Evolutionary conservation across 2,329 filamentous ascomycete species (phyloP), one percentile per base, ranked within the genome.

Genomic region (Scleromitrula shiraiana): DNA sequence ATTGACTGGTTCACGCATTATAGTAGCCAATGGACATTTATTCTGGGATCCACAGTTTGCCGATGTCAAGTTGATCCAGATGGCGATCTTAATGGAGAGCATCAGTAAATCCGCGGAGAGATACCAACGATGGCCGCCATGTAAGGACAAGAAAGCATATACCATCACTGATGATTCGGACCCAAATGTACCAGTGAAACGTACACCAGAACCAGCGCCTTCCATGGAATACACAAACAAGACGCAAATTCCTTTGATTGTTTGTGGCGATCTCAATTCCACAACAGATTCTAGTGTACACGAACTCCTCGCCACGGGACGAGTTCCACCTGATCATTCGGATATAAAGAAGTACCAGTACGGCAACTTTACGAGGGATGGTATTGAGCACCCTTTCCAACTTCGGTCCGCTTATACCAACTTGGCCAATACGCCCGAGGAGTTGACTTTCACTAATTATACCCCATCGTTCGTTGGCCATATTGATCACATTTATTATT

Each of bases 401-500:
- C 74, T 98, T 56, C 88, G 93, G 62, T 95, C 93, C 19, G 83
- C 89, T 3, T 98, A 98, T 66, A 79, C 80, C 29, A 79, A 85
- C 54, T 83, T 95, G 44, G 84, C 84, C 54, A 85, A 91, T 62
- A 81, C 93, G 29, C 82, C 83, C 6, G 85, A 89, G 50, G 88
- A 95, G 64, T 71, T 97, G 59, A 81, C 82, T 4, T 98, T 95
- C 66, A 98, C 93, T 39, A 98, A 98, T 68, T 98, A 97, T 68
- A 94, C 89, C 12, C 90, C 93, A 1, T 81, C 82, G n/a, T 98
- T 96, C 69, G 79, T 80, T 43, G 90, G 89, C 53, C 87, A 94
- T 49, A 85, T 98, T 57, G 93, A 98, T 65, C 96, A 97, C 67
- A 88, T 98, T 61, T 97, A 90, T 89, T 98, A 95, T 68, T 90